A percentile compares a stretch with the other conserved stretches of the same genome.
Conservation (phyloP, 495 filamentous ascomycete genomes). For the Peziza echinospora region DNA sequence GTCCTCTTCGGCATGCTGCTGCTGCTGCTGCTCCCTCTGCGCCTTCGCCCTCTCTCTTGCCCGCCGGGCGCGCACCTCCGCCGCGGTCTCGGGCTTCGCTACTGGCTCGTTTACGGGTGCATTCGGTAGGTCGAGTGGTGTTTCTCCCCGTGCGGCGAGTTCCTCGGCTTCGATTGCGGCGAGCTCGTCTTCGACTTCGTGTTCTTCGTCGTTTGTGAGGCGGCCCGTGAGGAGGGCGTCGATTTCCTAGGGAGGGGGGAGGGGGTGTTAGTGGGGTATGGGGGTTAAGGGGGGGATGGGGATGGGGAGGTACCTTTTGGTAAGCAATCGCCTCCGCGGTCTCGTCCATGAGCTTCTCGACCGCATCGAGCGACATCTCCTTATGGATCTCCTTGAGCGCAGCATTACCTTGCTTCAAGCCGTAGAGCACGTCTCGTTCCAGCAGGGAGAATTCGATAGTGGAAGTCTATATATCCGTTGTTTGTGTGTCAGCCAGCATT, state of each 20-base stretch:
- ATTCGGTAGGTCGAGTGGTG: too few relatives aligned
- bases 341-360: constrained; percentile 86
- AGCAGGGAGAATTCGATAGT: constrained; percentile 85
- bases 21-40: constrained; percentile 1
- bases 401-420: constrained; percentile 73
- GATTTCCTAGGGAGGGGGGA: constrained; percentile 26
- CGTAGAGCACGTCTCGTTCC: constrained; percentile 85
- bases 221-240: constrained; percentile 26
- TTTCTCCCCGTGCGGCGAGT: too few relatives aligned
- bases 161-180: constrained; percentile 39
- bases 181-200: constrained; percentile 83
- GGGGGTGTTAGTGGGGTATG: not conserved
- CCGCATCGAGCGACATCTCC: constrained; percentile 87
- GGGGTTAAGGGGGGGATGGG: constrained; percentile 6
- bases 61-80: constrained; percentile 17
- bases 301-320: constrained; percentile 42
- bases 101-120: constrained; percentile 7
- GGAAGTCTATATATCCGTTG: constrained; percentile 24
- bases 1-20: not conserved
- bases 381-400: constrained; percentile 77
- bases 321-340: constrained; percentile 72
- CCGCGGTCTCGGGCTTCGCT: constrained; percentile 19
- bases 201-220: constrained; percentile 84
- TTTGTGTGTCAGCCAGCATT: constrained; percentile 1
- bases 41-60: constrained; percentile 26